phyloP scores from a whole-genome alignment of 2,329 filamentous ascomycete species.

The Botryosphaeria dothidea region DNA sequence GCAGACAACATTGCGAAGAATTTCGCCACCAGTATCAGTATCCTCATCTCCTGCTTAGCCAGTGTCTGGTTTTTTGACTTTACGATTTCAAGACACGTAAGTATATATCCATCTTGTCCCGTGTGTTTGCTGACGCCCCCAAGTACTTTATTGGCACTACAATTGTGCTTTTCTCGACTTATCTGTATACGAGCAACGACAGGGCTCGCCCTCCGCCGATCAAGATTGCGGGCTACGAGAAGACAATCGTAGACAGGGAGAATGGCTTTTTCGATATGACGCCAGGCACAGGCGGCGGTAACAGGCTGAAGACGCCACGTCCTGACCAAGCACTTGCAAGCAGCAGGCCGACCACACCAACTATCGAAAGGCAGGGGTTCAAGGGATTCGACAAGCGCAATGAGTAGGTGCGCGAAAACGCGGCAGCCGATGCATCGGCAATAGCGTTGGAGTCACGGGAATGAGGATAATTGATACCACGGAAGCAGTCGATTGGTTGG shows the following conservation, averaged over 20 bases:
- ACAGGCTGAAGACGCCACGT: slow-evolving; percentile 8
- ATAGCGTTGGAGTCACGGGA: background rate
- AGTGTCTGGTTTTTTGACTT: slow-evolving; percentile 87
- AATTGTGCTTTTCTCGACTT: slow-evolving; percentile 79
- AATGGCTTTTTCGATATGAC: slow-evolving; percentile 26
- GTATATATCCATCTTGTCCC: slow-evolving; percentile 36
- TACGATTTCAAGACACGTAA: slow-evolving; percentile 64
- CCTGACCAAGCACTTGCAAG: slow-evolving; percentile 8
- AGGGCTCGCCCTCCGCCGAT: slow-evolving; percentile 60
- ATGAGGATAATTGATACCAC: background rate
- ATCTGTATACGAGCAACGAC: slow-evolving; percentile 75
- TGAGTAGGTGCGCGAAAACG: background rate
- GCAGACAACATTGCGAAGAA: slow-evolving; percentile 92
- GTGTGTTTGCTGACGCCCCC: slow-evolving; percentile 19
- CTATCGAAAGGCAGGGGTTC: slow-evolving; percentile 18
- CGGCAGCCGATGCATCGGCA: background rate
- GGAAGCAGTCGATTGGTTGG: background rate
- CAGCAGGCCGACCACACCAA: slow-evolving; percentile 30
- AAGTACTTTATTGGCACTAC: slow-evolving; percentile 82
- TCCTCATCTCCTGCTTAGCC: slow-evolving; percentile 81
- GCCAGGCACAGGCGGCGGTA: slow-evolving; percentile 5
- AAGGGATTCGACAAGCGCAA: slow-evolving; percentile 16
- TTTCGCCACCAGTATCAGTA: slow-evolving; percentile 89
- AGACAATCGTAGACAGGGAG: slow-evolving; percentile 60
- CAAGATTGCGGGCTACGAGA: slow-evolving; percentile 74